Base-by-base conservation (phyloP, 2,329 filamentous ascomycete genomes). In the Fusarium sacchari region DNA sequence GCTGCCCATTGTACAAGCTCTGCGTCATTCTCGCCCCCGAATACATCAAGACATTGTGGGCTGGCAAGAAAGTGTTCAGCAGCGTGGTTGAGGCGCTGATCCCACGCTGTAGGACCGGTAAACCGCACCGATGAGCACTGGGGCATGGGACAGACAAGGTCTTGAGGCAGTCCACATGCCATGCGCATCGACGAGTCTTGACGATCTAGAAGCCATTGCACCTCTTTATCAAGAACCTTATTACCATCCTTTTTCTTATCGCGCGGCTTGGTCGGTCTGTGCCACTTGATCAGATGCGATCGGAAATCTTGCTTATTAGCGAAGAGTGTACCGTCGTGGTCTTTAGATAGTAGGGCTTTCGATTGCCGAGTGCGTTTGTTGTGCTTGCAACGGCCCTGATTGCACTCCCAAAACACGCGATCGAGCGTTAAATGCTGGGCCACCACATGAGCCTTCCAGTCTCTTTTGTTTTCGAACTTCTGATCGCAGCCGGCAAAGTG, bases 1-100 rank as follows among this genome's bases (percentile, higher is more conserved):
- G 50, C 3, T 0, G 50, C 50, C 50, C 50, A 55, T 0, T 7
- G 4, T 0, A 55, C 2, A 7, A 55, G 50, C 36, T 40, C 50
- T 0, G 18, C 3, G 0, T 55, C 50, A 0, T 0, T 3, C 2
- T 55, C 36, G 0, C 24, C 50, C 0, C 50, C 50, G 0, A 55
- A 55, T 1, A 30, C 50, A 0, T 6, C 20, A 0, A 10, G 0
- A 1, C 50, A 40, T 20, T 18, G 36, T 0, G 50, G 36, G 0
- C 1, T 55, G 20, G 15, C 0, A 5, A 55, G 20, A 0, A 55
- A 55, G 0, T 55, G 50, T 0, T 55, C 20, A 1, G 50, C 36
- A 0, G 36, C 50, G 0, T 55, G 50, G 14, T 55, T n/a, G 0
- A 55, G 0, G 0, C 50, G 50, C 18, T n/a, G 50, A 8, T 55